Percentiles rank a stretch among this genome's conserved stretches.
phyloP scores from a whole-genome alignment of 768 basidiomycete species.

The Neoboletus magnificus region DNA sequence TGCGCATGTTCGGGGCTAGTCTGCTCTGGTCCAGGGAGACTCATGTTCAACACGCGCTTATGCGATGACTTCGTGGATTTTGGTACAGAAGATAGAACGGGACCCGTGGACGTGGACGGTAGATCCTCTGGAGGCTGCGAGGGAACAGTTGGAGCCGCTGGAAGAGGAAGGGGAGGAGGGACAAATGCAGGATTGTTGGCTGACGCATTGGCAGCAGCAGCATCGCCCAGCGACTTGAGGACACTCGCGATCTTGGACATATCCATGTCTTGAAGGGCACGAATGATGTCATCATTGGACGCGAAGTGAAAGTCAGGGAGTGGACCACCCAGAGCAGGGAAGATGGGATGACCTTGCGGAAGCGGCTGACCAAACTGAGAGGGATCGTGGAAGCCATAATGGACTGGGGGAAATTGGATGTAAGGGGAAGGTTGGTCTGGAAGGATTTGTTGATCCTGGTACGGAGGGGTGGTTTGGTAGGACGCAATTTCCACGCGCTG shows the following conservation, averaged over 20 bases:
- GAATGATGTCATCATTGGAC: slow-evolving; percentile 72
- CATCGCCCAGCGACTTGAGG: slow-evolving; percentile 62
- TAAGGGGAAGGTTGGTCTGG: slow-evolving; percentile 24
- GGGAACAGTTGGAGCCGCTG: slow-evolving; percentile 26
- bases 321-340: slow-evolving; percentile 16
- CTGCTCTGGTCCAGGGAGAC: slow-evolving; percentile 39
- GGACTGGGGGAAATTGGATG: slow-evolving; percentile 32
- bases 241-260: slow-evolving; percentile 62
- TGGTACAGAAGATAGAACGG: slow-evolving; percentile 39
- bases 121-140: slow-evolving; percentile 40
- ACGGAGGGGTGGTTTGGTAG: slow-evolving; percentile 33
- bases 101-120: slow-evolving; percentile 39
- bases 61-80: slow-evolving; percentile 34
- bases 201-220: slow-evolving; percentile 43
- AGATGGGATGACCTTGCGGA: slow-evolving; percentile 29
- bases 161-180: slow-evolving; percentile 19
- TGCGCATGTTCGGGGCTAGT: slow-evolving; percentile 57
- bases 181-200: slow-evolving; percentile 19
- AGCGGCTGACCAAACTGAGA: slow-evolving; percentile 26
- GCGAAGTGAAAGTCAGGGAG: slow-evolving; percentile 40
- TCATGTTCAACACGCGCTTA: slow-evolving; percentile 44
- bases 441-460: slow-evolving; percentile 32
- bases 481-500: slow-evolving; percentile 28
- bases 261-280: slow-evolving; percentile 70
- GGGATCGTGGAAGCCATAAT: slow-evolving; percentile 27